These are phyloP conservation scores for Monilinia laxa DNA, from an alignment of 2,329 filamentous ascomycete genomes.

Conservation along the genomic window DNA sequence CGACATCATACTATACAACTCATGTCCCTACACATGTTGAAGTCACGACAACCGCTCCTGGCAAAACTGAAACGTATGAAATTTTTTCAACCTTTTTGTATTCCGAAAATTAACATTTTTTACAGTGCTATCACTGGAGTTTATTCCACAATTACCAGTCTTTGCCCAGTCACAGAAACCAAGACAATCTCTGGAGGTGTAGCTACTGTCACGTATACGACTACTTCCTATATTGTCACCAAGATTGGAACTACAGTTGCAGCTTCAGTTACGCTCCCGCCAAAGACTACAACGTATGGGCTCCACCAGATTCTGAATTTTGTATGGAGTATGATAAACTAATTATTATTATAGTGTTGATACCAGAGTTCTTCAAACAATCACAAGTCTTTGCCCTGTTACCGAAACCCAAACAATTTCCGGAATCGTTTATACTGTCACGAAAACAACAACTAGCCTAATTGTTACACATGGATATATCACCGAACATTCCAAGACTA, in stretches of 20 bases:
- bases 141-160: conserved; percentile 4
- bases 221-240: conserved; percentile 14
- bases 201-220: conserved; percentile 13
- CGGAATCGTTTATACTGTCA: conserved; percentile 43
- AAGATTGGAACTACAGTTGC: conserved; percentile 21
- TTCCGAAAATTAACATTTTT: not conserved
- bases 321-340: not conserved
- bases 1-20: conserved; percentile 11
- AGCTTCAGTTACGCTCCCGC: conserved; percentile 17
- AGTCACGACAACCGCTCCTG: conserved; percentile 8
- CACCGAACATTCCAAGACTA: conserved; percentile 18
- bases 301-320: not conserved
- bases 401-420: conserved; percentile 49
- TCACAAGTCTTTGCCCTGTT: conserved; percentile 47
- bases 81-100: not conserved
- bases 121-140: conserved; percentile 16
- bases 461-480: conserved; percentile 30
- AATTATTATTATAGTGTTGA: not conserved
- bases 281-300: conserved; percentile 22
- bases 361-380: conserved; percentile 36
- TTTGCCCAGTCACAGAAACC: conserved; percentile 41
- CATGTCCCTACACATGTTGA: conserved; percentile 1
- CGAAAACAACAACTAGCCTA: conserved; percentile 31
- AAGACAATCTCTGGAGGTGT: conserved; percentile 4
- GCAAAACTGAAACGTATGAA: not conserved